Base-by-base conservation (phyloP, 2,329 filamentous ascomycete species). In the Macrophomina pseudophaseolina region DNA sequence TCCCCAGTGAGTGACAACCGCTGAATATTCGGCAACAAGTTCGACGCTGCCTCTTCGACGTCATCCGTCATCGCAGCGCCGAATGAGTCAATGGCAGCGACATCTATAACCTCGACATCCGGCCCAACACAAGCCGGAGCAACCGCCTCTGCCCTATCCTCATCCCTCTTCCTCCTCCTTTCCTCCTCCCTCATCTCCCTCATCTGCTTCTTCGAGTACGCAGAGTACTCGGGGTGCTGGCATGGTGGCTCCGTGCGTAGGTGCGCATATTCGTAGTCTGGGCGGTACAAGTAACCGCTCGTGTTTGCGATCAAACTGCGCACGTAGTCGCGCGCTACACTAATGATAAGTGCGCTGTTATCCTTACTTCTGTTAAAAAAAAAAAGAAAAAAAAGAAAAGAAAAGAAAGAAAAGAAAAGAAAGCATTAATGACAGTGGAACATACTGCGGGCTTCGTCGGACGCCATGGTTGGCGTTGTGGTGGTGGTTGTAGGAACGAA, bases 241-340 rank as follows among this genome's bases (percentile, higher is more conserved):
- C 53, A 60, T 2, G 53, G 44, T 8, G 53, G 32, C 46, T 59
- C 53, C 14, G 64, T 59, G n/a, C 64, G 46, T 23, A 66, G n/a
- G 11, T 60, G 18, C 7, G 33, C 35, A 14, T 51, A 32, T 14
- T 60, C n/a, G 28, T 66, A 66, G 7, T 42, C 54, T 2, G 64
- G 46, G 8, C 53, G 51, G 53, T 66, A 66, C 9, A 51, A 4
- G 64, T 48, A 66, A 9, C 64, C 64, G 48, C 53, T 28, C 9
- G 53, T n/a, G 44, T 66, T 66, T 4, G 64, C 64, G 5, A 53
- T 44, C 46, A n/a, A 8, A 7, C 33, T 38, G 38, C 51, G 63
- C n/a, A 58, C 42, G 5, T 49, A 42, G 5, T 59, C 40, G n/a
- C 32, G n/a, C 18, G 32, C 60, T 64, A 48, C n/a, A 23, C 18